These are phyloP conservation scores for Porphyrellus cyaneotinctus DNA, from an alignment of 768 basidiomycete genomes.

Conservation along the genomic window DNA sequence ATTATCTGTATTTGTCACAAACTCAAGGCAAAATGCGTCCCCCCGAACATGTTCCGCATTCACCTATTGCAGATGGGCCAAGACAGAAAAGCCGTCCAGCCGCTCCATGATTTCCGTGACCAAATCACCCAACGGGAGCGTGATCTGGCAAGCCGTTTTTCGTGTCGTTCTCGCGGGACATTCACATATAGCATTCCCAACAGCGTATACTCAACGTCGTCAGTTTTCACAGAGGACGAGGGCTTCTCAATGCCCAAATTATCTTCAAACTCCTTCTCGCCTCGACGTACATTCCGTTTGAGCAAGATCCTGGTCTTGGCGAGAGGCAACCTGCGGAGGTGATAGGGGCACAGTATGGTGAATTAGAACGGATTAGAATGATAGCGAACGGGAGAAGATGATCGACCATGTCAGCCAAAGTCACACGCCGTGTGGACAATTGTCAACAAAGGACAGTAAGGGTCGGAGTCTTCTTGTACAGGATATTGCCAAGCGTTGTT, in stretches of 20 bases:
- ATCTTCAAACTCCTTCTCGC: constrained; percentile 21
- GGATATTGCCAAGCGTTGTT: too few species aligned
- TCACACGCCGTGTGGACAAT: neutral
- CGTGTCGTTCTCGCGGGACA: neutral
- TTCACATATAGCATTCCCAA: neutral
- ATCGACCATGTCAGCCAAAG: neutral
- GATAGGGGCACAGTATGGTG: constrained; percentile 8
- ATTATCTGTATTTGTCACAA: constrained; percentile 8
- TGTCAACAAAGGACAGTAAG: neutral
- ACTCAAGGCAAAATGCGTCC: constrained; percentile 7
- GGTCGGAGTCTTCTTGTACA: neutral
- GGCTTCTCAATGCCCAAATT: constrained; percentile 16
- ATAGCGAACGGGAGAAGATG: constrained; percentile 1
- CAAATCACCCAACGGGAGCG: constrained; percentile 13
- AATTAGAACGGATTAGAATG: constrained; percentile 13
- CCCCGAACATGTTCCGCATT: constrained; percentile 20
- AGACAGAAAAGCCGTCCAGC: constrained; percentile 20
- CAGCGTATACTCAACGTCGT: constrained; percentile 21
- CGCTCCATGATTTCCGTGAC: constrained; percentile 22
- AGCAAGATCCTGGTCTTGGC: constrained; percentile 19
- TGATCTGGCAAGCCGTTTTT: constrained; percentile 7
- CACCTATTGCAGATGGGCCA: constrained; percentile 24
- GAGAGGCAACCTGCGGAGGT: constrained; percentile 11
- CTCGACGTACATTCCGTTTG: constrained; percentile 13
- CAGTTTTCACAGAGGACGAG: constrained; percentile 24